phyloP scores from a whole-genome alignment of 345 rosid species.

The Linum usitatissimum region DNA sequence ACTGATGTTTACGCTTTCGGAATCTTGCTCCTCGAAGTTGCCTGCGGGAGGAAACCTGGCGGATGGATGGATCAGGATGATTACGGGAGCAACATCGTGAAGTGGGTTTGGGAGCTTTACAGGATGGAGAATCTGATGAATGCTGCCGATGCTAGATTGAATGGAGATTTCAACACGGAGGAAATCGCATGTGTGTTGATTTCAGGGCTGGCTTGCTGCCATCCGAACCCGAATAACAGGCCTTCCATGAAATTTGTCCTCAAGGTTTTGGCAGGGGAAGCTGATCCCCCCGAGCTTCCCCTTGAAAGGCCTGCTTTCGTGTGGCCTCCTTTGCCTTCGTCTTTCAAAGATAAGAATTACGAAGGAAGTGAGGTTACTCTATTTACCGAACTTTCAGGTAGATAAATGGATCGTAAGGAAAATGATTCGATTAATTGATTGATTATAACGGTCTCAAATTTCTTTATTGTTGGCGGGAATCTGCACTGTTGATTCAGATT shows the following conservation, averaged over 20 bases:
- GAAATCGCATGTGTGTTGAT: slow-evolving; percentile 39
- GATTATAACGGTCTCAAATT: too few relatives aligned
- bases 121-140: slow-evolving; percentile 30
- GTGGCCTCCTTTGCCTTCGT: slow-evolving; percentile 63
- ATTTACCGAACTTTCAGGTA: slow-evolving; percentile 31
- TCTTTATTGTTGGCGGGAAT: too few relatives aligned
- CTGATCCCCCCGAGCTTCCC: slow-evolving; percentile 38
- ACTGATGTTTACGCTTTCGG: slow-evolving; percentile 69
- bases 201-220: slow-evolving; percentile 74
- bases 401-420: slow-evolving; percentile 13
- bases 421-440: too few relatives aligned
- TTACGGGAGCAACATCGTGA: slow-evolving; percentile 45
- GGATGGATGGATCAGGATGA: slow-evolving; percentile 19
- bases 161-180: slow-evolving; percentile 19
- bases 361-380: slow-evolving; percentile 22
- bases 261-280: slow-evolving; percentile 58
- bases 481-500: too few relatives aligned
- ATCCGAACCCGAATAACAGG: slow-evolving; percentile 61
- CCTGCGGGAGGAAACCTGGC: slow-evolving; percentile 47
- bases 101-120: slow-evolving; percentile 59
- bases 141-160: slow-evolving; percentile 49
- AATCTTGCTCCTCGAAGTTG: slow-evolving; percentile 47
- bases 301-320: slow-evolving; percentile 55
- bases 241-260: slow-evolving; percentile 51
- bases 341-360: slow-evolving; percentile 32